Conservation (phyloP, 202 grass and related monocot species). For the Setaria italica region DNA sequence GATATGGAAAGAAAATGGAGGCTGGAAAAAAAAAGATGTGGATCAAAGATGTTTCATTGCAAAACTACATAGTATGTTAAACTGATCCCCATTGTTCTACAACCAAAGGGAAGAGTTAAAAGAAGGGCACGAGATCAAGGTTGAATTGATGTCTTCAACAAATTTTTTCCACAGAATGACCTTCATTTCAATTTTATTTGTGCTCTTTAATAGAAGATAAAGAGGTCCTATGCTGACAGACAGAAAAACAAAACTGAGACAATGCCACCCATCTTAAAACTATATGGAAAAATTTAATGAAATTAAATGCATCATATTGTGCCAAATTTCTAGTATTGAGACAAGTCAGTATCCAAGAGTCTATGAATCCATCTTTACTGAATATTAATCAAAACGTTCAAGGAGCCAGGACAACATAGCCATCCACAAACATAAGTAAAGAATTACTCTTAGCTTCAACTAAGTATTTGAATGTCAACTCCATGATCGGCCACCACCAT, state of each 20-base stretch:
- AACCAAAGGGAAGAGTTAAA: not conserved
- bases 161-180: not conserved
- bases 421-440: slow-evolving; percentile 40
- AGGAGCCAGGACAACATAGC: slow-evolving; percentile 49
- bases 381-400: slow-evolving; percentile 41
- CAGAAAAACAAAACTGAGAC: slow-evolving; percentile 13
- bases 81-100: slow-evolving; percentile 3
- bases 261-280: not conserved
- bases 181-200: not conserved
- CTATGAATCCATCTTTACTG: slow-evolving; percentile 48
- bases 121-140: not conserved
- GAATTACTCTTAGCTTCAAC: slow-evolving; percentile 28
- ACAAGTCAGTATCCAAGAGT: slow-evolving; percentile 24
- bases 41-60: not conserved
- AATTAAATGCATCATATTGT: slow-evolving; percentile 33
- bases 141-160: not conserved
- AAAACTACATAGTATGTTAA: not conserved
- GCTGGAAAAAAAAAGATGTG: not conserved
- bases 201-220: not conserved
- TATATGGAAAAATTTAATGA: slow-evolving; percentile 30
- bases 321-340: slow-evolving; percentile 35
- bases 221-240: not conserved
- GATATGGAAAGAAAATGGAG: not conserved
- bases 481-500: slow-evolving; percentile 65
- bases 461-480: slow-evolving; percentile 56